Evolutionary conservation across 192 early-diverging fungal genomes (phyloP).

Genomic region (Coemansia sp.): DNA sequence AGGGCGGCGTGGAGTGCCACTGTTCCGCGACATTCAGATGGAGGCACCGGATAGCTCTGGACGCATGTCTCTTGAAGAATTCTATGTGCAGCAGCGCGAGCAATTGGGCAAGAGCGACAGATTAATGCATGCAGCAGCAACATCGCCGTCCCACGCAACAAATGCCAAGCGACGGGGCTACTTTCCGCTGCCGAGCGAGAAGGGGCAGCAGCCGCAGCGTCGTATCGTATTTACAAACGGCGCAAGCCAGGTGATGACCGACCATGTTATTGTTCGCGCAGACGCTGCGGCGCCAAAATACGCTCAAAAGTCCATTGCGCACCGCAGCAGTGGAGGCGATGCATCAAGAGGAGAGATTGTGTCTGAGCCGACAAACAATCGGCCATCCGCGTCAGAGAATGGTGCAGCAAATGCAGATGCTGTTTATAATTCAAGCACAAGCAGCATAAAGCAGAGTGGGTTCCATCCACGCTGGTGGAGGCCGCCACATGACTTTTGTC

Average conservation of each 20-base stretch:
- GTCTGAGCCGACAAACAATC: constrained; percentile 4
- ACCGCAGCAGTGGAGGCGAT: neutral
- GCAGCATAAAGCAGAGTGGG: neutral
- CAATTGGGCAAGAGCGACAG: constrained; percentile 2
- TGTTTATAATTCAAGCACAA: constrained; percentile 11
- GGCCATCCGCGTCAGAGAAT: neutral
- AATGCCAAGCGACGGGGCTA: constrained; percentile 8
- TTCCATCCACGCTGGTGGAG: neutral
- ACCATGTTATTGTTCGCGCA: constrained; percentile 42
- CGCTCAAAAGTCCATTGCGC: neutral
- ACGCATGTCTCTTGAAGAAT: constrained; percentile 1
- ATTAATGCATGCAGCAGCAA: neutral
- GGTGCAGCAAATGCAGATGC: neutral
- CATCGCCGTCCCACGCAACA: neutral
- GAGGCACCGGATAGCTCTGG: constrained; percentile 7
- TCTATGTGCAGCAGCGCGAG: constrained; percentile 8
- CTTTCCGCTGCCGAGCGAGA: neutral
- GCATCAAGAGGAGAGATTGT: neutral
- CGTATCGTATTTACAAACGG: constrained; percentile 47
- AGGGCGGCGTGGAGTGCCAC: constrained; percentile 31
- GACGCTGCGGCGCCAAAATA: constrained; percentile 5
- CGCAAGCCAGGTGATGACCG: constrained; percentile 43
- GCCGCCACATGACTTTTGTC: constrained; percentile 5
- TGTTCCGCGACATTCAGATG: constrained; percentile 27
- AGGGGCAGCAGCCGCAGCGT: constrained; percentile 8